Evolutionary conservation across 495 filamentous ascomycete species (phyloP).

Genomic region (Glutinoglossum americanum): DNA sequence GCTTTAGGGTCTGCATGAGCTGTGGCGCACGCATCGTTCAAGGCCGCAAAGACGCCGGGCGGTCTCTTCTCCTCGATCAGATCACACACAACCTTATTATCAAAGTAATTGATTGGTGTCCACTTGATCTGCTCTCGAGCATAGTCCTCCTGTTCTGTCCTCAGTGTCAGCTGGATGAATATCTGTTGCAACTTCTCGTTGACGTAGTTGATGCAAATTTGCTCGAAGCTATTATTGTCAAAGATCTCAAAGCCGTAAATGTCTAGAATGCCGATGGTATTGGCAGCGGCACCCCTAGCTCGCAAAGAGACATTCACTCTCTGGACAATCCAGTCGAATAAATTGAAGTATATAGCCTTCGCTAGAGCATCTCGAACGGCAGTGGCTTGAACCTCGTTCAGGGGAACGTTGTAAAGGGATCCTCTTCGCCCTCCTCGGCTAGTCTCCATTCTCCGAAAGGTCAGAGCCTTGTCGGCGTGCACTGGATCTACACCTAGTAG

Average conservation of each 20-base stretch:
- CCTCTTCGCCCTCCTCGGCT: conserved; percentile 59
- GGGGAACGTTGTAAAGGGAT: conserved; percentile 73
- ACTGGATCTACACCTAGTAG: conserved; percentile 69
- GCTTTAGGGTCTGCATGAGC: conserved; percentile 87
- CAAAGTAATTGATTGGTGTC: conserved; percentile 98
- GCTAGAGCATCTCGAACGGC: conserved; percentile 85
- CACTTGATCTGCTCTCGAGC: conserved; percentile 90
- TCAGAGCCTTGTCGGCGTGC: conserved; percentile 72
- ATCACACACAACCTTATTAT: conserved; percentile 98
- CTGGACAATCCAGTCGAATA: conserved; percentile 97
- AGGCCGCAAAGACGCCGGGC: conserved; percentile 79
- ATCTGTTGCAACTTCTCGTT: conserved; percentile 99
- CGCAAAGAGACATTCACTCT: conserved; percentile 78
- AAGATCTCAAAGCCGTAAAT: conserved; percentile 99
- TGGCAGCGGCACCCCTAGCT: conserved; percentile 49
- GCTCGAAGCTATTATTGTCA: conserved; percentile 96
- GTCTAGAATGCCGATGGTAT: conserved; percentile 93
- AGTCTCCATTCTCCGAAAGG: conserved; percentile 74
- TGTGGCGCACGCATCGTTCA: conserved; percentile 95
- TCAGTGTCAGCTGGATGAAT: conserved; percentile 93
- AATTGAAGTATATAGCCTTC: conserved; percentile 89
- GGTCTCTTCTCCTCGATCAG: conserved; percentile 85
- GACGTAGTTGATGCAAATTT: conserved; percentile 99
- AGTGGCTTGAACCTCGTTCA: conserved; percentile 76
- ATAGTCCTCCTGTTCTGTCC: conserved; percentile 97